Percentiles rank a stretch among this genome's conserved stretches.
phyloP scores from a whole-genome alignment of 1,139 yeast genomes.

The Sugiyamaella sp. region DNA sequence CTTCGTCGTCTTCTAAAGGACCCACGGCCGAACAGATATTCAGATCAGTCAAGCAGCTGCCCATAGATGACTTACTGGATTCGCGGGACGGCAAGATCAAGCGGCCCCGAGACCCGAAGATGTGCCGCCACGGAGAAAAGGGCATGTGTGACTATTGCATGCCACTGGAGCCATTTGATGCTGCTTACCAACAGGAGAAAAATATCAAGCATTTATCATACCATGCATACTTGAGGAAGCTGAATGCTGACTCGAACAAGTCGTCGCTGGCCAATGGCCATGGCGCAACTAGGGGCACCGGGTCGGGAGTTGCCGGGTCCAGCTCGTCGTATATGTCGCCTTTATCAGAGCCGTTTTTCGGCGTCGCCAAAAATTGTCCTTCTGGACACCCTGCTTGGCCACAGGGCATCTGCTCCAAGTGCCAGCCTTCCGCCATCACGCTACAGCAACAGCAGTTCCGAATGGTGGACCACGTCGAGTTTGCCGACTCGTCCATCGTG shows the following conservation, averaged over 20 bases:
- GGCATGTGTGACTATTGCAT: constrained; percentile 99
- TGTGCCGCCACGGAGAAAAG: constrained; percentile 87
- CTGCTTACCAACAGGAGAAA: constrained; percentile 69
- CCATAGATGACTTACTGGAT: constrained; percentile 71
- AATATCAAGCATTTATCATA: constrained; percentile 87
- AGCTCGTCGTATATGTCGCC: constrained; percentile 80
- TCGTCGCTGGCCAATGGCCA: constrained; percentile 13
- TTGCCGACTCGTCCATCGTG: constrained; percentile 70
- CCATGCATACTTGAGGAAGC: constrained; percentile 77
- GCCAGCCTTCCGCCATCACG: constrained; percentile 95
- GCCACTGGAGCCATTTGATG: constrained; percentile 95
- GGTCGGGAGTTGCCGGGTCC: constrained; percentile 46
- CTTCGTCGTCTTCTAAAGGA: background rate
- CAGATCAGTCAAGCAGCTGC: constrained; percentile 43
- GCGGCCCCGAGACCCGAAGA: constrained; percentile 55
- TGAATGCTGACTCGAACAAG: constrained; percentile 71
- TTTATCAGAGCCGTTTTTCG: constrained; percentile 68
- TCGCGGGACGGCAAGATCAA: constrained; percentile 70
- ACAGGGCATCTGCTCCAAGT: constrained; percentile 90
- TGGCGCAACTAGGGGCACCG: constrained; percentile 43
- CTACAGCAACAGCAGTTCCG: constrained; percentile 87
- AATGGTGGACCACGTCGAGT: constrained; percentile 97
- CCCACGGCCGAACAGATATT: constrained; percentile 29
- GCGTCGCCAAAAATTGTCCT: constrained; percentile 64
- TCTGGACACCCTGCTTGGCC: constrained; percentile 95